A percentile compares a stretch with the other conserved stretches of the same genome.
Evolutionary conservation across 192 early-diverging fungal genomes (phyloP).

Genomic region (Coemansia sp.): DNA sequence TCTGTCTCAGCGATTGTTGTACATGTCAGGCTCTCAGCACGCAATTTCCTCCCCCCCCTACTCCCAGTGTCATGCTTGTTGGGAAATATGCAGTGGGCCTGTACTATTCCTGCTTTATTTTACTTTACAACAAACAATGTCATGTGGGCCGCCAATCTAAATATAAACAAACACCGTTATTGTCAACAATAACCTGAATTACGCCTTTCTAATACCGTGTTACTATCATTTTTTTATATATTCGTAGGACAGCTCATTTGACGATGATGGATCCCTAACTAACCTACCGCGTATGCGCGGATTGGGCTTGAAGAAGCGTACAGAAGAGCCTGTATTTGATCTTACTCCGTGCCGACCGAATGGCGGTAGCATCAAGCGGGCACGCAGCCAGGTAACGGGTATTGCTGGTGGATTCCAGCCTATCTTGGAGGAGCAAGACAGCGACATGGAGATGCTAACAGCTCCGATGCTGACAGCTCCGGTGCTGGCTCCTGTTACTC

Average conservation of each 20-base stretch:
- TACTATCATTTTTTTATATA: neutral
- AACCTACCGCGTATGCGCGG: slow-evolving; percentile 30
- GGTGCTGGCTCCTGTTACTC: too few species aligned
- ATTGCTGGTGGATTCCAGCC: slow-evolving; percentile 15
- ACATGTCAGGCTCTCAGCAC: neutral
- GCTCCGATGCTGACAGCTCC: neutral
- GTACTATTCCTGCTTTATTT: neutral
- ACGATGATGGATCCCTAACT: slow-evolving; percentile 42
- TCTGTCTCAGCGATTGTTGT: neutral
- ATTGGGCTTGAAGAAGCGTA: neutral
- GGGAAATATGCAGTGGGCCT: neutral
- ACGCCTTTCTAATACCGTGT: neutral
- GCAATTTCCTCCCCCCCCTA: neutral
- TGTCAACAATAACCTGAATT: neutral
- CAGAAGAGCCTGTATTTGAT: neutral
- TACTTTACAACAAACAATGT: slow-evolving; percentile 1
- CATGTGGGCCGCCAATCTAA: slow-evolving; percentile 1
- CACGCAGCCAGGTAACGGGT: slow-evolving; percentile 23
- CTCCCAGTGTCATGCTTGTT: neutral
- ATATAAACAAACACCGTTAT: neutral
- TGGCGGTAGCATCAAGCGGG: slow-evolving; percentile 33
- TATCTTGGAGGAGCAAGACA: slow-evolving; percentile 1
- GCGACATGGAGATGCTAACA: neutral
- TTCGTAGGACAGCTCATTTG: slow-evolving; percentile 40
- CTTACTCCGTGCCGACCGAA: slow-evolving; percentile 21